Evolutionary conservation across 352 stramenopile genomes (phyloP).

Genomic region (Saprolegnia diclina): DNA sequence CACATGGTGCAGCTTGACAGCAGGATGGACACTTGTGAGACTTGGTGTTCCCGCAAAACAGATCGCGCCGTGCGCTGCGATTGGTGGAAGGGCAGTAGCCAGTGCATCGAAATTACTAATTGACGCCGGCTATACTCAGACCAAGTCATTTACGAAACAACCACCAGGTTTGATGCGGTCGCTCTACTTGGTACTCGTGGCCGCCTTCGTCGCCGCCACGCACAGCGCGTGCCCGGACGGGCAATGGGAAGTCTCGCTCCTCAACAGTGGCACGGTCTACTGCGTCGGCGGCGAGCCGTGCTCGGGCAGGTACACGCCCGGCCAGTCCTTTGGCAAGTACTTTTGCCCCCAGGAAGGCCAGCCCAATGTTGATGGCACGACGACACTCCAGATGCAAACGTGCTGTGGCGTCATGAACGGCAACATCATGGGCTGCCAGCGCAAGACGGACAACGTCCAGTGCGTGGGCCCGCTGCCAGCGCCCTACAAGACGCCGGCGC

Average conservation of each 20-base stretch:
- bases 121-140: neutral
- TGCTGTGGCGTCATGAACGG: conserved; percentile 20
- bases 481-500: conserved; percentile 1
- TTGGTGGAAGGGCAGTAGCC: neutral
- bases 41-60: neutral
- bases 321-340: conserved; percentile 12
- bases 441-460: neutral
- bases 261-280: conserved; percentile 19
- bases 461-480: conserved; percentile 15
- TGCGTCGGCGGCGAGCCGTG: conserved; percentile 21
- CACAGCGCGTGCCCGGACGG: conserved; percentile 14
- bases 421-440: conserved; percentile 19
- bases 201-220: neutral
- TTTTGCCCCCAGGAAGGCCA: conserved; percentile 20
- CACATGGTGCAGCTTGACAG: no score
- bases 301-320: conserved; percentile 8
- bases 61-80: neutral
- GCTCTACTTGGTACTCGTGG: conserved; percentile 15
- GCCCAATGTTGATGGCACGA: conserved; percentile 13
- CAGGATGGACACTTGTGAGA: neutral
- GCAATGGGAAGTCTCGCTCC: conserved; percentile 23
- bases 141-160: conserved; percentile 15
- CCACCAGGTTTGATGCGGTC: conserved; percentile 15
- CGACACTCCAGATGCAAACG: neutral
- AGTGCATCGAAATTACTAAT: conserved; percentile 5